A percentile compares a stretch with the other conserved stretches of the same genome.
phyloP scores from a whole-genome alignment of 345 rosid genomes.

The Eucalyptus tenuipes region DNA sequence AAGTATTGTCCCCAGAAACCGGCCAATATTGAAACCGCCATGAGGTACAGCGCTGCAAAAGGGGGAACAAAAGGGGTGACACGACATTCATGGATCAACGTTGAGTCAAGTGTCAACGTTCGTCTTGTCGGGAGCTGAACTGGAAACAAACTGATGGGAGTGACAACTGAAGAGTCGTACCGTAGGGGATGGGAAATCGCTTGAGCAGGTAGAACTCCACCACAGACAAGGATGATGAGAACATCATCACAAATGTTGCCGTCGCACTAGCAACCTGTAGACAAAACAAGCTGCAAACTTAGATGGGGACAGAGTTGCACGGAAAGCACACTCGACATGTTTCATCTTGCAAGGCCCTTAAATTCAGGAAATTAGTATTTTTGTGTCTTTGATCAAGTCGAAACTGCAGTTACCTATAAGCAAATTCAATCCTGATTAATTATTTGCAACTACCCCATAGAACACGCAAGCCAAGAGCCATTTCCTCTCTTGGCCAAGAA shows the following conservation, averaged over 20 bases:
- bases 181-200: constrained; percentile 90
- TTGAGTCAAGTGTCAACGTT: not conserved
- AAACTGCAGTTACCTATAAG: not conserved
- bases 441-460: not conserved
- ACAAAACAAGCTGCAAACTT: not conserved
- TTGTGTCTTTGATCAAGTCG: not conserved
- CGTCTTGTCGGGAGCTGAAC: not conserved
- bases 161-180: constrained; percentile 3
- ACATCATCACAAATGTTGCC: constrained; percentile 97
- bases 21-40: constrained; percentile 22
- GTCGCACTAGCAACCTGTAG: constrained; percentile 92
- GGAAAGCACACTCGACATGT: not conserved
- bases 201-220: constrained; percentile 89
- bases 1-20: constrained; percentile 47
- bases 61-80: not conserved
- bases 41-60: constrained; percentile 25
- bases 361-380: not conserved
- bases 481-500: not conserved
- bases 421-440: not conserved
- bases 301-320: not conserved
- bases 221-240: constrained; percentile 90
- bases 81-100: not conserved
- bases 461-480: not conserved
- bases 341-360: not conserved
- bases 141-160: not conserved